These are phyloP conservation scores for Elsinoe perseae DNA, from an alignment of 2,329 filamentous ascomycete species.

Conservation along the genomic window DNA sequence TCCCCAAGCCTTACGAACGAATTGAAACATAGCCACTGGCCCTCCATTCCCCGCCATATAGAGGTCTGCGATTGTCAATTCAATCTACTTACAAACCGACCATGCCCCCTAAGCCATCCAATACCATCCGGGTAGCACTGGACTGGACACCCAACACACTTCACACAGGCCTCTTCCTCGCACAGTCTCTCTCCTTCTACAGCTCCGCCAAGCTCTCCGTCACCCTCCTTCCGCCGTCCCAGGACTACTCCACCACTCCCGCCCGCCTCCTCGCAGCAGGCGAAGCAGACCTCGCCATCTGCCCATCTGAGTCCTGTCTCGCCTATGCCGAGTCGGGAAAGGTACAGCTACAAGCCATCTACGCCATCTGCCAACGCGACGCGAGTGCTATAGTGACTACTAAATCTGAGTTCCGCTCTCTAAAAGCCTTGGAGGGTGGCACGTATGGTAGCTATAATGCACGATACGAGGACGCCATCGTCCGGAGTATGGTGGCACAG, in stretches of 20 bases:
- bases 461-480: constrained; percentile 28
- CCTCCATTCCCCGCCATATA: too few relatives aligned
- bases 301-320: constrained; percentile 28
- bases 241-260: constrained; percentile 25
- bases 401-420: constrained; percentile 8
- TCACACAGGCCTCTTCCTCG: constrained; percentile 28
- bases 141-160: constrained; percentile 32
- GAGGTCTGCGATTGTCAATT: too few relatives aligned
- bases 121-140: constrained; percentile 25
- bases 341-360: constrained; percentile 28
- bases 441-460: constrained; percentile 29
- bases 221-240: constrained; percentile 25
- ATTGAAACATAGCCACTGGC: too few relatives aligned
- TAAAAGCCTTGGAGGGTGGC: constrained; percentile 21
- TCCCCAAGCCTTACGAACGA: too few relatives aligned
- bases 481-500: constrained; percentile 24
- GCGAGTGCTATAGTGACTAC: constrained; percentile 28
- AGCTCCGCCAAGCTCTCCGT: constrained; percentile 22
- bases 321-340: constrained; percentile 27
- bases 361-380: constrained; percentile 29
- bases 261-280: constrained; percentile 25
- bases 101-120: constrained; percentile 12
- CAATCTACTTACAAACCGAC: neutral
- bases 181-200: constrained; percentile 23
- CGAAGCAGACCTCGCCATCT: constrained; percentile 28